Evolutionary conservation across 2,329 filamentous ascomycete genomes (phyloP), one percentile per base, ranked within the genome.

Genomic region (Ceratocystis papillata): DNA sequence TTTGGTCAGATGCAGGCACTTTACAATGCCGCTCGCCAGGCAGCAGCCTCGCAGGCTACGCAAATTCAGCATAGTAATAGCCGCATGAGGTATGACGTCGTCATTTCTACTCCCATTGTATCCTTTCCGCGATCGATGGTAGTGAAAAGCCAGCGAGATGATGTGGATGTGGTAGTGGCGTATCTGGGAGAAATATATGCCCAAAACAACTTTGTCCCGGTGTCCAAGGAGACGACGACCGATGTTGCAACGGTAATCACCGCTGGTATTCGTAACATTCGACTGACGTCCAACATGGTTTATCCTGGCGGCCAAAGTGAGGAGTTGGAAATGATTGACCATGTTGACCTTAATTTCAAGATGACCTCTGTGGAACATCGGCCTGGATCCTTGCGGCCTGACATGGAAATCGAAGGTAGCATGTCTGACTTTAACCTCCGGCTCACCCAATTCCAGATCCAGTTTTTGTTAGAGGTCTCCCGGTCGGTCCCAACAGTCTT

Each of bases 1-100:
- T 99, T 99, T 74, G 94, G 95, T 68, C 96, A 96, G 76, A 99
- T 99, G 94, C 94, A 99, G 76, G 93, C 94, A 25, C 88, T 99
- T 64, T 99, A 96, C 79, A 99, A 99, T 73, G 93, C 94, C 53
- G 94, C 95, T 12, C 85, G 95, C 44, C 90, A 96, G 75, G 95
- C 93, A 48, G 94, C 95, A 2, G 90, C 94, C 48, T 93, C 89
- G 69, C 92, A 96, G 74, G 95, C 94, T 8, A 96, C 84, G 67
- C 92, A 96, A 72, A 84, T 99, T 5, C 94, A 97, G 72, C 88
- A 97, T 72, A 92, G 86, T 72, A 89, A 89, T 0, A 90, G 87
- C 72, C 90, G 90, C 69, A 89, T 97, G 78, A 92, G 95, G 73
- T 96, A 96, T 67, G 94, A 99, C 72, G 84, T 99, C 22, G 81